Conservation (phyloP, 1,139 yeast species). For the Yamadazyma diddensiae region DNA sequence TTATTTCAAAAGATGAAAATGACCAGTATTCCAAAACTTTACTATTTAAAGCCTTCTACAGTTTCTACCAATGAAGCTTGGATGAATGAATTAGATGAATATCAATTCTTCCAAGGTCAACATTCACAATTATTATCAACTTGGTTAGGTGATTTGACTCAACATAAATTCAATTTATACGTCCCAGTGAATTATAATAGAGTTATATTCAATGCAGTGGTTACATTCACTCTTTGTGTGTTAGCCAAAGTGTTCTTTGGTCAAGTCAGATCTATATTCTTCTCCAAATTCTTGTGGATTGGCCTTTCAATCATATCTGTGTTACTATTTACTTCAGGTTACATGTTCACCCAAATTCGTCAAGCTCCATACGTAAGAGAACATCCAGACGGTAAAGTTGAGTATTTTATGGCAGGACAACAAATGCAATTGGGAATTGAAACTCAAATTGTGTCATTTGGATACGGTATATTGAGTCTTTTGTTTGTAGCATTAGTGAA, state of each 20-base stretch:
- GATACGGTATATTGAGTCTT: conserved; percentile 59
- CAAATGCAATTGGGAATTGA: conserved; percentile 78
- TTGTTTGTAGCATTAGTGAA: conserved; percentile 48
- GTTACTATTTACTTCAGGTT: conserved; percentile 78
- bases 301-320: conserved; percentile 56
- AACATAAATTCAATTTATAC: conserved; percentile 43
- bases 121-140: conserved; percentile 41
- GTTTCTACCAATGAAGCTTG: conserved; percentile 25
- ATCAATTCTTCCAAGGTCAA: conserved; percentile 54
- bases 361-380: conserved; percentile 66
- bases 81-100: conserved; percentile 36
- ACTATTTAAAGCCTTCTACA: conserved; percentile 60
- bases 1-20: conserved; percentile 57
- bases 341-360: conserved; percentile 90
- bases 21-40: conserved; percentile 77
- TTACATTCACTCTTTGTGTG: conserved; percentile 26
- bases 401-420: conserved; percentile 65
- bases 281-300: conserved; percentile 57
- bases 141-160: conserved; percentile 40
- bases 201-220: conserved; percentile 46
- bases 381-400: conserved; percentile 51
- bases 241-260: conserved; percentile 26
- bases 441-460: conserved; percentile 67
- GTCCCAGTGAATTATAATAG: conserved; percentile 58
- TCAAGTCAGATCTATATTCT: conserved; percentile 25